phyloP scores from a whole-genome alignment of 2,329 filamentous ascomycete species.

The Sclerotinia trifoliorum region DNA sequence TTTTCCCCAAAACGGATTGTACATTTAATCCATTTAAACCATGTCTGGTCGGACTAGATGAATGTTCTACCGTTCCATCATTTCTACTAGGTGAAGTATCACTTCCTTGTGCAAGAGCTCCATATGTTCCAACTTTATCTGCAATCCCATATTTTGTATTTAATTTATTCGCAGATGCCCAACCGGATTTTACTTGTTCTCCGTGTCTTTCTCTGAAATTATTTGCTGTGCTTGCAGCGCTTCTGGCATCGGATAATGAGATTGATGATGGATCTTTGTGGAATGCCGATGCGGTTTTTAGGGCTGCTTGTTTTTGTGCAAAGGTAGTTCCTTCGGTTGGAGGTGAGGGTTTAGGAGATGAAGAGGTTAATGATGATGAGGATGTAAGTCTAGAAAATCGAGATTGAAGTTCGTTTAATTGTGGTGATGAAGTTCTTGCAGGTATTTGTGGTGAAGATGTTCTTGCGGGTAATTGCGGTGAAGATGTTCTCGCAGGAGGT shows the following conservation, averaged over 20 bases:
- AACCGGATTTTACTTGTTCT: conserved; percentile 56
- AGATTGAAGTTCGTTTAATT: conserved; percentile 41
- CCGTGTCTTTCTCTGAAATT: conserved; percentile 60
- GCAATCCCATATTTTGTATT: conserved; percentile 40
- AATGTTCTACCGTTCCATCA: conserved; percentile 26
- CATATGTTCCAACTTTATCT: conserved; percentile 36
- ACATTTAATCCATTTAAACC: background rate
- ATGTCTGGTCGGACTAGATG: conserved; percentile 1
- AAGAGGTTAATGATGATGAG: conserved; percentile 26
- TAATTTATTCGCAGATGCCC: conserved; percentile 43
- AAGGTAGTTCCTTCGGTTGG: conserved; percentile 49
- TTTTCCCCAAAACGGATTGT: conserved; percentile 30
- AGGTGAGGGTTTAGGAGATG: conserved; percentile 36
- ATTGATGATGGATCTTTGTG: conserved; percentile 53
- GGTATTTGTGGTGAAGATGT: conserved; percentile 27
- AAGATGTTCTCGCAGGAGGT: conserved; percentile 25
- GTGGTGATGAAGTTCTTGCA: conserved; percentile 26
- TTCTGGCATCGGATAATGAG: conserved; percentile 50
- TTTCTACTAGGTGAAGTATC: conserved; percentile 22
- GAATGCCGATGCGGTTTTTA: conserved; percentile 51
- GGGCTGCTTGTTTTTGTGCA: conserved; percentile 54
- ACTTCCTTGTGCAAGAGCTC: conserved; percentile 20
- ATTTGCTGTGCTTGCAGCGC: conserved; percentile 52
- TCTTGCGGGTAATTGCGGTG: conserved; percentile 22
- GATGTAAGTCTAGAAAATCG: conserved; percentile 37